Evolutionary conservation across 768 basidiomycete species (phyloP).

Genomic region (Termitomyces sp.): DNA sequence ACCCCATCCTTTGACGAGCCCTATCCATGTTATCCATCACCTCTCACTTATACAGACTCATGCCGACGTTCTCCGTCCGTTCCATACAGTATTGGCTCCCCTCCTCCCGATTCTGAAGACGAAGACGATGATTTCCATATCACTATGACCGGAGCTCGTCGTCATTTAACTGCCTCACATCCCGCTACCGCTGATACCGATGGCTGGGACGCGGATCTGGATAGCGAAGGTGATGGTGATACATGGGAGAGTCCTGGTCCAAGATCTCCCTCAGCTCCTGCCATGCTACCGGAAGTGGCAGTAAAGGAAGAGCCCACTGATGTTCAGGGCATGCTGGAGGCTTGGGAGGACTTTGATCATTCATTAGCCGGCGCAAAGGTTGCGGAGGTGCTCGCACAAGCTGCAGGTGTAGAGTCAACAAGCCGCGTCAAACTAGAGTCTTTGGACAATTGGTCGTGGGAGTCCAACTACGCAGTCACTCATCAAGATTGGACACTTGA

Average conservation of each 20-base stretch:
- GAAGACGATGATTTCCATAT: constrained; percentile 51
- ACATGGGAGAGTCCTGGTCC: constrained; percentile 65
- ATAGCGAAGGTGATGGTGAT: constrained; percentile 59
- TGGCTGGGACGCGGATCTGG: constrained; percentile 43
- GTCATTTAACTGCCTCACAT: constrained; percentile 26
- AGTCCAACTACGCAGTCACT: constrained; percentile 24
- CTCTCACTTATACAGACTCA: constrained; percentile 21
- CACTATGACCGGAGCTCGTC: constrained; percentile 39
- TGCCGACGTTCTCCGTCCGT: constrained; percentile 59
- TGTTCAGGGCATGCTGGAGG: constrained; percentile 61
- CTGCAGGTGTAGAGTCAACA: constrained; percentile 25
- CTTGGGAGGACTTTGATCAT: constrained; percentile 65
- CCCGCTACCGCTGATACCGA: constrained; percentile 28
- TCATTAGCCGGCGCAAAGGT: constrained; percentile 40
- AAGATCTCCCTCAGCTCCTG: constrained; percentile 58
- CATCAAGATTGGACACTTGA: constrained; percentile 26
- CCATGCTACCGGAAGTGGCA: constrained; percentile 28
- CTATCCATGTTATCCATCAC: constrained; percentile 27
- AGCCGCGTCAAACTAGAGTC: constrained; percentile 42
- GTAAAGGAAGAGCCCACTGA: constrained; percentile 64
- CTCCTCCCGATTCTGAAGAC: constrained; percentile 70
- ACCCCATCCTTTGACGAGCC: constrained; percentile 40
- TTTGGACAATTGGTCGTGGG: constrained; percentile 44
- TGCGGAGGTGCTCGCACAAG: constrained; percentile 39
- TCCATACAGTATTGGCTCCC: constrained; percentile 55